phyloP scores from a whole-genome alignment of 495 filamentous ascomycete species.

The Tuber aestivum region DNA sequence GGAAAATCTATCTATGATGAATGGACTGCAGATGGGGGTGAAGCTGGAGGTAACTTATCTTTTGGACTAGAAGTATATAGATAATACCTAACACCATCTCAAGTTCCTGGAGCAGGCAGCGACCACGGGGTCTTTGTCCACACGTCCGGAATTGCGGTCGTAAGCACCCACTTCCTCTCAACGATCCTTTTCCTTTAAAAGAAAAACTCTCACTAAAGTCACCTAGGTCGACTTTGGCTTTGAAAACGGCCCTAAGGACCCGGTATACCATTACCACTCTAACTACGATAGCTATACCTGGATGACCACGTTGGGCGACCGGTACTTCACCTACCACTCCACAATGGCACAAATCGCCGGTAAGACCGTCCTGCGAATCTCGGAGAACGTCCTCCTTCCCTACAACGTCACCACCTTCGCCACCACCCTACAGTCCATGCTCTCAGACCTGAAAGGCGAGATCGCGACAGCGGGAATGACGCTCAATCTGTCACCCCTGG shows the following conservation, averaged over 20 bases:
- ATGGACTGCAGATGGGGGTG: slow-evolving; percentile 46
- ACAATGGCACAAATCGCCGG: slow-evolving; percentile 57
- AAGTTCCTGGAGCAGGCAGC: slow-evolving; percentile 55
- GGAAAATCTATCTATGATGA: slow-evolving; percentile 44
- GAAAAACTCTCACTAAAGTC: not conserved
- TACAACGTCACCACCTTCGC: slow-evolving; percentile 42
- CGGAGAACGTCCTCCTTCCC: slow-evolving; percentile 41
- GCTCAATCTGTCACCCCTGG: not conserved
- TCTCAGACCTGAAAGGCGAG: not conserved
- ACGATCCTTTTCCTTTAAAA: not conserved
- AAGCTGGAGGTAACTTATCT: not conserved
- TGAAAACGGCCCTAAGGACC: slow-evolving; percentile 42
- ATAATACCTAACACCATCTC: not conserved
- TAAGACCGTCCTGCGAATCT: slow-evolving; percentile 45
- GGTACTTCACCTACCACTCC: slow-evolving; percentile 57
- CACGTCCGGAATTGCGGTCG: slow-evolving; percentile 61
- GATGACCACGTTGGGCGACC: slow-evolving; percentile 67
- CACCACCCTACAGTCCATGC: slow-evolving; percentile 12
- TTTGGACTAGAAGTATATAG: not conserved
- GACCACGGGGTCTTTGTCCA: slow-evolving; percentile 64
- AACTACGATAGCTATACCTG: slow-evolving; percentile 72
- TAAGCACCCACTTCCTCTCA: slow-evolving; percentile 35
- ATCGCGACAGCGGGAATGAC: not conserved
- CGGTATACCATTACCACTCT: slow-evolving; percentile 71
- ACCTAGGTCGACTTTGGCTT: slow-evolving; percentile 54